A percentile compares a stretch with the other conserved stretches of the same genome.
These are phyloP conservation scores for Pseudohyphozyma bogoriensis DNA, from an alignment of 768 basidiomycete genomes.

Conservation along the genomic window DNA sequence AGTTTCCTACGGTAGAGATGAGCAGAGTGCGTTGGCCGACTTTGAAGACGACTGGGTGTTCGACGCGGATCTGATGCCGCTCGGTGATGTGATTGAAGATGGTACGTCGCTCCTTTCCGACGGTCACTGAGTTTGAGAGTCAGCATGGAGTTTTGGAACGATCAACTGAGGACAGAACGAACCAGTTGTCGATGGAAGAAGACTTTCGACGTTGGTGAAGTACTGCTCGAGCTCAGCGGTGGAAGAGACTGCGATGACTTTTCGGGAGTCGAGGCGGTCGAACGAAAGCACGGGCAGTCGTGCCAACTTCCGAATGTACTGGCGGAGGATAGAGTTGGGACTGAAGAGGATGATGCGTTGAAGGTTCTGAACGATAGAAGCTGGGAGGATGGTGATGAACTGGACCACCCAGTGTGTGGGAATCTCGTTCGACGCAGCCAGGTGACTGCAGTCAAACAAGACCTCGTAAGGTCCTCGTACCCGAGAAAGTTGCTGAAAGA, in stretches of 20 bases:
- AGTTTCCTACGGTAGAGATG: slow-evolving; percentile 56
- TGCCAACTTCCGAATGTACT: slow-evolving; percentile 58
- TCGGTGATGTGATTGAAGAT: slow-evolving; percentile 56
- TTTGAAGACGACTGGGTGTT: slow-evolving; percentile 60
- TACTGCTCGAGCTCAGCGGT: slow-evolving; percentile 52
- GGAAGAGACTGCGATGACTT: slow-evolving; percentile 52
- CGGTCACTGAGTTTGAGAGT: slow-evolving; percentile 41
- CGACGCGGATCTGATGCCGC: slow-evolving; percentile 55
- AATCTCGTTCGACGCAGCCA: slow-evolving; percentile 62
- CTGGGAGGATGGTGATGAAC: slow-evolving; percentile 62
- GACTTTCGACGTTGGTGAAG: slow-evolving; percentile 33
- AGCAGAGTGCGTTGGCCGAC: slow-evolving; percentile 63
- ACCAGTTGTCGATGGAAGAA: slow-evolving; percentile 44
- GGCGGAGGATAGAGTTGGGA: slow-evolving; percentile 58
- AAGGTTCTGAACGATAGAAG: slow-evolving; percentile 58
- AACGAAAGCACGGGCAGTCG: neutral
- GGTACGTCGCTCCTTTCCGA: slow-evolving; percentile 54
- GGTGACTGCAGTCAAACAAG: slow-evolving; percentile 71
- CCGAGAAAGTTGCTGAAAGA: neutral
- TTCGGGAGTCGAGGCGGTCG: slow-evolving; percentile 45
- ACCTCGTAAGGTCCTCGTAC: slow-evolving; percentile 48
- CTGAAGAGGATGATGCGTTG: slow-evolving; percentile 57
- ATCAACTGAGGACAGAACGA: slow-evolving; percentile 54
- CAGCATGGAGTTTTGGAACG: no score
- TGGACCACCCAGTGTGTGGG: slow-evolving; percentile 73